Evolutionary conservation across 2,329 filamentous ascomycete genomes (phyloP).

Genomic region (Chrysosporium queenslandicum): DNA sequence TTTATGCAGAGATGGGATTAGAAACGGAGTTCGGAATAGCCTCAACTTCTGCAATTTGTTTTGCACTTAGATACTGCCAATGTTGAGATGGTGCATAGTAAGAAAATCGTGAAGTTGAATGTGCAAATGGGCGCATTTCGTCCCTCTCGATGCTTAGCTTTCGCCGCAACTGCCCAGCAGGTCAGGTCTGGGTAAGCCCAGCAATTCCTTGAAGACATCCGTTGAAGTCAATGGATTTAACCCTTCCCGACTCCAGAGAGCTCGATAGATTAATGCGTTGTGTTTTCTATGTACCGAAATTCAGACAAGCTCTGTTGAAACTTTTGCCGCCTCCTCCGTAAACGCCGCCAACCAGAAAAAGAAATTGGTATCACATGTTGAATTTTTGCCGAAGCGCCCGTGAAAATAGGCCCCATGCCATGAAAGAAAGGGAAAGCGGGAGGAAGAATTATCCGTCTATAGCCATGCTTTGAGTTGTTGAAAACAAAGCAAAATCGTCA

Average conservation of each 20-base stretch:
- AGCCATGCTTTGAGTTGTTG: conserved; percentile 41
- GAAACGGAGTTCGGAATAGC: no score
- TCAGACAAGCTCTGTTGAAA: conserved; percentile 28
- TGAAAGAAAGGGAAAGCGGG: conserved; percentile 19
- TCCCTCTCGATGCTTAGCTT: no score
- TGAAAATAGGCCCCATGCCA: conserved; percentile 30
- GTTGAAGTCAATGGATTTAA: not conserved
- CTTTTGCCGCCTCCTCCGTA: conserved; percentile 29
- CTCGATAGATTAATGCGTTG: conserved; percentile 9
- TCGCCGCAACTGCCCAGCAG: no score
- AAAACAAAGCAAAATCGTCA: conserved; percentile 42
- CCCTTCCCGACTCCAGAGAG: not conserved
- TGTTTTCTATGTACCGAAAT: conserved; percentile 13
- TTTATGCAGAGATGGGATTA: no score
- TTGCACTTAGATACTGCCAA: no score
- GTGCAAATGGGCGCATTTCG: no score
- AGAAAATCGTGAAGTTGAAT: no score
- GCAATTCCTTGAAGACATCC: no score
- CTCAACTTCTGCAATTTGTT: no score
- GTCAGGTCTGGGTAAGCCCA: no score
- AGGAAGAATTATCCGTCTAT: conserved; percentile 13
- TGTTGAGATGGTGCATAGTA: no score
- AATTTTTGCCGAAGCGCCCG: conserved; percentile 36
- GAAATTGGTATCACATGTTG: conserved; percentile 42
- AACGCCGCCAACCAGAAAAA: conserved; percentile 28